Evolutionary conservation across 1,284 basidiomycete genomes (phyloP).

Genomic region (Xerocomus alliaceus): DNA sequence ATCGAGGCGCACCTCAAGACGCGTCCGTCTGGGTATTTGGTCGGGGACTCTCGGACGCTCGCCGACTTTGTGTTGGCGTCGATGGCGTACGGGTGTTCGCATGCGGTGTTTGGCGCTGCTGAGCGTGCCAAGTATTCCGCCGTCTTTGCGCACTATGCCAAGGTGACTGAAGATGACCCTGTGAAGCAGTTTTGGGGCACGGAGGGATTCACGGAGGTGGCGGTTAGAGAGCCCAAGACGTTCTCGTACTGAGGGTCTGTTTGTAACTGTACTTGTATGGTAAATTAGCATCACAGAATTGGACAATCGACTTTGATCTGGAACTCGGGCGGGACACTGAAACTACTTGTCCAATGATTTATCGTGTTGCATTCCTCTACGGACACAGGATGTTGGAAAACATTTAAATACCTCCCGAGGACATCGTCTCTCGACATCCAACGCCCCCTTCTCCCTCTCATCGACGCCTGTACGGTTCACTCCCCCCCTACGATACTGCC

Average conservation of each 20-base stretch:
- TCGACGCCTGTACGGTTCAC: too few species aligned
- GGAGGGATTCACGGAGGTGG: slow-evolving; percentile 3
- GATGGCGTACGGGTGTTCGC: slow-evolving; percentile 33
- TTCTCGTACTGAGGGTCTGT: neutral
- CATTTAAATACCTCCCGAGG: neutral
- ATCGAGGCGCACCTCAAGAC: slow-evolving; percentile 60
- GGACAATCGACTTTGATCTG: too few species aligned
- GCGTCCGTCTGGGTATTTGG: slow-evolving; percentile 49
- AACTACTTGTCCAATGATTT: too few species aligned
- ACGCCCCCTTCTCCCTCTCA: neutral
- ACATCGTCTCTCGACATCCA: neutral
- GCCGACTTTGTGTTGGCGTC: slow-evolving; percentile 61
- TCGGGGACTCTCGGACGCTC: slow-evolving; percentile 63
- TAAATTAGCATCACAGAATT: too few species aligned
- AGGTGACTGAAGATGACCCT: slow-evolving; percentile 54
- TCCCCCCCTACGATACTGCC: too few species aligned
- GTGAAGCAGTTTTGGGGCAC: slow-evolving; percentile 35
- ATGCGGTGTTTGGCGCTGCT: slow-evolving; percentile 43
- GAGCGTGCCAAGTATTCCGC: slow-evolving; percentile 51
- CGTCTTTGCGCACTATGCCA: slow-evolving; percentile 55
- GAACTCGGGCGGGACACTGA: too few species aligned
- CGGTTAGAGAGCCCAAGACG: neutral
- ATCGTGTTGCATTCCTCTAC: neutral
- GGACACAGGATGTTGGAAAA: neutral
- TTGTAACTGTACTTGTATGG: too few species aligned